A percentile compares a stretch with the other conserved stretches of the same genome.
Conservation (phyloP, 805 yeast genomes). For the Barnettozyma californica region DNA sequence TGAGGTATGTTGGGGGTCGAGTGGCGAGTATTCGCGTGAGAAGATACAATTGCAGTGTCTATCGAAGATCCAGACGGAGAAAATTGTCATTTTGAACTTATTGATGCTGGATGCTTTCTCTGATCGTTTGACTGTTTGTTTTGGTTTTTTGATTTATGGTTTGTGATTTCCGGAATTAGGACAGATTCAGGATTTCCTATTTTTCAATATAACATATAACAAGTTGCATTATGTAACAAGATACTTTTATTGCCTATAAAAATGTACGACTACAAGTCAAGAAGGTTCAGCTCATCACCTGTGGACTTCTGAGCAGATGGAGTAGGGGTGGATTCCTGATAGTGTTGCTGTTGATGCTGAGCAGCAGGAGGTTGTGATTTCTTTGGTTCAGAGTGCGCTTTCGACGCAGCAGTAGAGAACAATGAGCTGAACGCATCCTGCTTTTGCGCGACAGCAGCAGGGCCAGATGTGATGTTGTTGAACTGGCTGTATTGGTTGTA, state of each 20-base stretch:
- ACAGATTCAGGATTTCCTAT: too few relatives aligned
- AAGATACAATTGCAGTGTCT: slow-evolving; percentile 88
- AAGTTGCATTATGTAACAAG: neutral
- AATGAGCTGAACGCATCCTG: slow-evolving; percentile 71
- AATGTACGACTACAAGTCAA: slow-evolving; percentile 8
- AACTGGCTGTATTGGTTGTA: slow-evolving; percentile 4
- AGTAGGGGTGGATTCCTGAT: neutral
- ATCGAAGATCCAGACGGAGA: slow-evolving; percentile 87
- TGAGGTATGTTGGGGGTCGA: slow-evolving; percentile 5
- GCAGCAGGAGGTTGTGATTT: slow-evolving; percentile 4
- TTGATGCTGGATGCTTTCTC: neutral
- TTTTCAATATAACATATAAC: too few relatives aligned
- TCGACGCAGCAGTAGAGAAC: slow-evolving; percentile 58
- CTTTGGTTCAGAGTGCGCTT: slow-evolving; percentile 16
- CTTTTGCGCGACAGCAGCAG: slow-evolving; percentile 35
- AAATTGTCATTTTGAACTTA: slow-evolving; percentile 49
- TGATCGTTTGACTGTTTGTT: neutral
- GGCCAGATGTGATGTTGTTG: slow-evolving; percentile 27
- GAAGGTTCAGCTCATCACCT: slow-evolving; percentile 13
- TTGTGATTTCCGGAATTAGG: neutral
- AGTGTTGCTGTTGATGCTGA: neutral
- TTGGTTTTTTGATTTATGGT: neutral
- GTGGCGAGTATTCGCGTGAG: slow-evolving; percentile 62
- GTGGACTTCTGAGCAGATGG: slow-evolving; percentile 1
- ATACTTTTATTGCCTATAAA: neutral